phyloP scores from a whole-genome alignment of 164 flowering plant genomes.

The Annona cherimola region DNA sequence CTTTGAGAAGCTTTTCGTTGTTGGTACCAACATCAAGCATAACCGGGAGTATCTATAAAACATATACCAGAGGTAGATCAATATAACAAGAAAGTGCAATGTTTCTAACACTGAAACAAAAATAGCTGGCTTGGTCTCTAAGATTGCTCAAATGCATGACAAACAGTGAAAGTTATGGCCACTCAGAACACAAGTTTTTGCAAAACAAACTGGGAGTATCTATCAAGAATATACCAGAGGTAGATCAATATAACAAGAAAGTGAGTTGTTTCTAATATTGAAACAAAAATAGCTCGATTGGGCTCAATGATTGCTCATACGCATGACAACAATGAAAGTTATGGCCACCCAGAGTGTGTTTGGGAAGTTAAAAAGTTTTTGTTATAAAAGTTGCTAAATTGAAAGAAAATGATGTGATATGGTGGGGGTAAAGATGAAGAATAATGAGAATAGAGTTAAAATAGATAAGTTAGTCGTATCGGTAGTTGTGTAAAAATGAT shows the following conservation, averaged over 20 bases:
- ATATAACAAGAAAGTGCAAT: not conserved
- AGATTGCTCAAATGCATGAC: too few relatives aligned
- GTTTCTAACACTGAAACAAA: not conserved
- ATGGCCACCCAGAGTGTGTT: not conserved
- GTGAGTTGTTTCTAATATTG: not conserved
- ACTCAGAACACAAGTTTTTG: too few relatives aligned
- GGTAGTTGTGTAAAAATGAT: too few relatives aligned
- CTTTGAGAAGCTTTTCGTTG: slow-evolving; percentile 84
- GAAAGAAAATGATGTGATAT: not conserved
- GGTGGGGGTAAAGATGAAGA: too few relatives aligned
- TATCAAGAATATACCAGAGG: slow-evolving; percentile 21
- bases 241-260: slow-evolving; percentile 6
- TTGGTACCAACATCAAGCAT: slow-evolving; percentile 98
- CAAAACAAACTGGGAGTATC: slow-evolving; percentile 64
- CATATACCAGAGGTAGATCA: slow-evolving; percentile 11
- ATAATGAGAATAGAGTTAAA: too few relatives aligned
- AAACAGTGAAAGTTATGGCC: too few relatives aligned
- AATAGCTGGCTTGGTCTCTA: too few relatives aligned
- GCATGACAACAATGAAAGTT: not conserved
- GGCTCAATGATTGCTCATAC: too few relatives aligned
- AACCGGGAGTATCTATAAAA: slow-evolving; percentile 76
- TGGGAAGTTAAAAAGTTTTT: not conserved
- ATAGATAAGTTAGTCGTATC: too few relatives aligned
- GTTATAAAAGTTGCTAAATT: not conserved
- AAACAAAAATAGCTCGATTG: too few relatives aligned